Conservation (phyloP, 495 filamentous ascomycete genomes). For the Cercophora scortea region DNA sequence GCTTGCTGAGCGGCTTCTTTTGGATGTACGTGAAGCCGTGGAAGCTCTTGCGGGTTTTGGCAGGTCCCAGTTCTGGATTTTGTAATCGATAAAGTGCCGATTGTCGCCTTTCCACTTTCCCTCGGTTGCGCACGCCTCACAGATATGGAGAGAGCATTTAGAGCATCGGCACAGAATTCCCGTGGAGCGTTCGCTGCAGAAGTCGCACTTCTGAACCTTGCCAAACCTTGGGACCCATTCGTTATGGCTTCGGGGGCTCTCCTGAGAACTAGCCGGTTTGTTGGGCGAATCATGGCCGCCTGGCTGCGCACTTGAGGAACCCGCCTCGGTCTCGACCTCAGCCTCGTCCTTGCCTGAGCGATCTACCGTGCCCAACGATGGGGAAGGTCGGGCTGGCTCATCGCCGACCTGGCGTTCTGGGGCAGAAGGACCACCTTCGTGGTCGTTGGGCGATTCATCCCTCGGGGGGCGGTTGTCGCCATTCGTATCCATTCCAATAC, state of each 20-base stretch:
- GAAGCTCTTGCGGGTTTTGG: not conserved
- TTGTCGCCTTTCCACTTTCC: conserved; percentile 2
- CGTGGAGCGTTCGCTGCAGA: conserved; percentile 10
- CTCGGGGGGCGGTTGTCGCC: no score
- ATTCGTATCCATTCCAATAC: no score
- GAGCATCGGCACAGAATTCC: conserved; percentile 7
- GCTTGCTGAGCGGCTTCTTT: not conserved
- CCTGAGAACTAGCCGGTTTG: not conserved
- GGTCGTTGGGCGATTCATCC: no score
- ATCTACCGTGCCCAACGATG: no score
- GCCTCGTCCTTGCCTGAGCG: no score
- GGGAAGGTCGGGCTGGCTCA: no score
- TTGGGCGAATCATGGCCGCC: no score
- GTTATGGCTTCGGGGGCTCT: conserved; percentile 1
- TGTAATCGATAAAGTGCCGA: conserved; percentile 9
- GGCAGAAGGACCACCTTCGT: no score
- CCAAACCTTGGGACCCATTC: conserved; percentile 9
- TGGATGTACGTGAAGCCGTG: not conserved
- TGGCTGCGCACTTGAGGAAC: no score
- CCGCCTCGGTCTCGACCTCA: no score
- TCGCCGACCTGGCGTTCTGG: no score
- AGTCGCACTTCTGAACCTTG: conserved; percentile 19
- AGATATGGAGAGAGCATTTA: conserved; percentile 10
- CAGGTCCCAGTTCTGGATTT: not conserved
- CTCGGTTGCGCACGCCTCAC: conserved; percentile 7